phyloP scores from a whole-genome alignment of 2,329 filamentous ascomycete species.

The Aspergillus proliferans region DNA sequence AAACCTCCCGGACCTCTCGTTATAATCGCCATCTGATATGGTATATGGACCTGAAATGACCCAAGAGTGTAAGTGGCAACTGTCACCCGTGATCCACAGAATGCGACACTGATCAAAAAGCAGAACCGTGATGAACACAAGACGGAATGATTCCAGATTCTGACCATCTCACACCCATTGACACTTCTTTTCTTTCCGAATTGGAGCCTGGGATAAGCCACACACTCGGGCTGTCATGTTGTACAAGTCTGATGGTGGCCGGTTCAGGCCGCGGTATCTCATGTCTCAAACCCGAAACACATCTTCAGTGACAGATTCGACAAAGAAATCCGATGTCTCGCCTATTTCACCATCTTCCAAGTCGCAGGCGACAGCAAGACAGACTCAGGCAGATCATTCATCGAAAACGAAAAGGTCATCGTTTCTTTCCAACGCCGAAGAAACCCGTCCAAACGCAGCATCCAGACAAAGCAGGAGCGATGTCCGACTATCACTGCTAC shows the following conservation, averaged over 20 bases:
- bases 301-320: conserved; percentile 16
- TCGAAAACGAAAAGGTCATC: conserved; percentile 19
- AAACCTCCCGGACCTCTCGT: background rate
- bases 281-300: conserved; percentile 18
- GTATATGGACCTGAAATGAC: background rate
- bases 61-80: background rate
- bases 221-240: conserved; percentile 32
- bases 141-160: conserved; percentile 27
- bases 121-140: background rate
- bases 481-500: conserved; percentile 23
- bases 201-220: conserved; percentile 20
- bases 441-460: conserved; percentile 13
- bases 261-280: conserved; percentile 22
- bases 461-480: conserved; percentile 15
- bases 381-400: conserved; percentile 14
- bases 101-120: background rate
- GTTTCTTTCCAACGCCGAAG: conserved; percentile 25
- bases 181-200: conserved; percentile 22
- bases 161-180: conserved; percentile 15
- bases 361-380: conserved; percentile 21
- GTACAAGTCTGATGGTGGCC: conserved; percentile 26
- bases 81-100: background rate
- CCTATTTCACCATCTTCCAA: conserved; percentile 16
- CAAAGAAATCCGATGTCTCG: conserved; percentile 11
- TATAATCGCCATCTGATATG: background rate